phyloP scores from a whole-genome alignment of 345 rosid species.

The Cardiospermum halicacabum region DNA sequence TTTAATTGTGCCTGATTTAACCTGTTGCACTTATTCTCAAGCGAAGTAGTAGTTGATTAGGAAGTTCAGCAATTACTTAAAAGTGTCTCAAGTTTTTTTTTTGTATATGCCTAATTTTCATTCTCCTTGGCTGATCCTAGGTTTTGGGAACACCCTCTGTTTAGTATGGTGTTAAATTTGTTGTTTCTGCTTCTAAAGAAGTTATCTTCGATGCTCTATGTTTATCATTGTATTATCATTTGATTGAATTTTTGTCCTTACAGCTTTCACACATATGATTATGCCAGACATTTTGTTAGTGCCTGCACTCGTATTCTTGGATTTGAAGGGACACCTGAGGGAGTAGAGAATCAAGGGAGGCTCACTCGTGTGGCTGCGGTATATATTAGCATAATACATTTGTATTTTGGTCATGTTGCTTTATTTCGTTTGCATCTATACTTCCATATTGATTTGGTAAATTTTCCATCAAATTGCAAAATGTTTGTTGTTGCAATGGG shows the following conservation, averaged over 20 bases:
- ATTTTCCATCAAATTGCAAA: constrained; percentile 18
- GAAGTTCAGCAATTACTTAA: neutral
- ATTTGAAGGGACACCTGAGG: constrained; percentile 63
- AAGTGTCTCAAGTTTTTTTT: neutral
- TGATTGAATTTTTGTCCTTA: constrained; percentile 8
- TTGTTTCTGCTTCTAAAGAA: neutral
- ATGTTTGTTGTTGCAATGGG: constrained; percentile 18
- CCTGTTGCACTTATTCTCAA: neutral
- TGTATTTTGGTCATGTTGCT: neutral
- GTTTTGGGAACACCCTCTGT: neutral
- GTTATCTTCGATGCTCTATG: neutral
- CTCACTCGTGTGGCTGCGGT: constrained; percentile 56
- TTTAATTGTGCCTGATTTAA: neutral
- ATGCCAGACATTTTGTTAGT: constrained; percentile 64
- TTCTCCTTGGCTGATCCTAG: neutral
- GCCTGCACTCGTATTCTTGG: constrained; percentile 67
- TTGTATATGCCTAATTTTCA: neutral
- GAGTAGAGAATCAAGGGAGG: constrained; percentile 64
- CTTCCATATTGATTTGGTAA: constrained; percentile 5
- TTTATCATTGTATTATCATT: neutral
- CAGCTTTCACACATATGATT: constrained; percentile 59
- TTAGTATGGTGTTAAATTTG: neutral
- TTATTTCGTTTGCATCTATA: constrained; percentile 4
- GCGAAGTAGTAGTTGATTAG: neutral
- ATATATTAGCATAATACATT: constrained; percentile 12